Percentiles rank a stretch among this genome's conserved stretches.
Conservation (phyloP, 352 stramenopile genomes). For the Globisporangium nodosum region DNA sequence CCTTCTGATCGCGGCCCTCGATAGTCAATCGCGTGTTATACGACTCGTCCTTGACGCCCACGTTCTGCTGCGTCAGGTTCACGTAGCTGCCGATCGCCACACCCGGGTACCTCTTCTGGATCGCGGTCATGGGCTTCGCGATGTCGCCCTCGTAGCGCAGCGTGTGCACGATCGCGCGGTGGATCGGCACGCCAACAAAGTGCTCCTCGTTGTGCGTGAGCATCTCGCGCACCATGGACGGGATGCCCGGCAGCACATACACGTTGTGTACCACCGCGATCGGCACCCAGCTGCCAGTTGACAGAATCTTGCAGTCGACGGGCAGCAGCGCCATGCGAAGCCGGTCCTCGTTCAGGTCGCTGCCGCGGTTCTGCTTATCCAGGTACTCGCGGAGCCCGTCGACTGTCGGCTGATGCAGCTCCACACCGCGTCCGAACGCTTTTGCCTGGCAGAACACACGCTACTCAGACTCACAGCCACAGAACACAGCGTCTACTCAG, state of each 20-base stretch:
- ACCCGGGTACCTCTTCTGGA: conserved; percentile 60
- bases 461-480: no score
- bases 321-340: conserved; percentile 74
- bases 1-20: conserved; percentile 42
- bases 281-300: conserved; percentile 61
- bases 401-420: conserved; percentile 61
- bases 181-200: conserved; percentile 73
- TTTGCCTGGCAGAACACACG: neutral
- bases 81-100: conserved; percentile 83
- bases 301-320: conserved; percentile 42
- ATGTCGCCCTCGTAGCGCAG: conserved; percentile 63
- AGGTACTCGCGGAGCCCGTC: conserved; percentile 42
- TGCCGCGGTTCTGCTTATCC: conserved; percentile 22
- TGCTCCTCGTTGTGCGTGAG: conserved; percentile 73
- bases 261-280: conserved; percentile 79
- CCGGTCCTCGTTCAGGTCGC: conserved; percentile 58
- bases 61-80: conserved; percentile 61
- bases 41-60: conserved; percentile 37
- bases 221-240: conserved; percentile 78
- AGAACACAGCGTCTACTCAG: no score
- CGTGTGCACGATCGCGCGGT: conserved; percentile 70
- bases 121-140: conserved; percentile 44
- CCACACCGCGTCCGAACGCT: conserved; percentile 62
- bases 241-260: conserved; percentile 81
- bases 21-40: conserved; percentile 69